Evolutionary conservation across 345 rosid genomes (phyloP).

Genomic region (rapeseed (Brassica napus)): Da-Ae NC_063451.1:41928001-41928500

Average conservation of each 20-base stretch:
- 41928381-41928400: conserved; percentile 40
- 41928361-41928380: conserved; percentile 85
- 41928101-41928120: conserved; percentile 76
- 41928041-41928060: conserved; percentile 69
- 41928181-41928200: conserved; percentile 86
- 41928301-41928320: conserved; percentile 79
- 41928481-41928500: neutral
- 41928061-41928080: conserved; percentile 52
- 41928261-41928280: conserved; percentile 57
- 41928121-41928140: conserved; percentile 91
- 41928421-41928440: neutral
- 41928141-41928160: conserved; percentile 73
- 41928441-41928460: conserved; percentile 3
- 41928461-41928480: neutral
- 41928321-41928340: conserved; percentile 85
- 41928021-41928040: conserved; percentile 84
- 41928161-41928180: conserved; percentile 68
- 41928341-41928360: conserved; percentile 85
- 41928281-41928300: conserved; percentile 81
- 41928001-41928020: conserved; percentile 61
- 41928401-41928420: conserved; percentile 2
- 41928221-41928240: conserved; percentile 81
- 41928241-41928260: conserved; percentile 41
- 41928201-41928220: conserved; percentile 65
- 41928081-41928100: conserved; percentile 75